Evolutionary conservation across 257 asterid genomes (phyloP).

Genomic region (Rubia yunnanensis): DNA sequence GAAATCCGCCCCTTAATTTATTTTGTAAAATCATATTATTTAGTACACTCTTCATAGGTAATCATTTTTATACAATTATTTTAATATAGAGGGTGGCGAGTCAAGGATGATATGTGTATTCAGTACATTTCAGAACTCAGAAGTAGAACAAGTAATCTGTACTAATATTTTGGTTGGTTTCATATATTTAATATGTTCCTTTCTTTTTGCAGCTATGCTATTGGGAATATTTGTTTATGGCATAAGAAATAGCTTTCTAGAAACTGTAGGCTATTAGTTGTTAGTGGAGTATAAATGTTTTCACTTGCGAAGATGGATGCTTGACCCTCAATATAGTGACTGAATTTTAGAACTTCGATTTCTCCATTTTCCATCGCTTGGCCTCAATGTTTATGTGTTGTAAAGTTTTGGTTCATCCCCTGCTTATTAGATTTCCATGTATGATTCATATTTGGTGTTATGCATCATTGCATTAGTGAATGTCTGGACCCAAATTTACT

Average conservation of each 20-base stretch:
- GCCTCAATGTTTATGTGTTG: not conserved
- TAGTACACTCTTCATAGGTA: no score
- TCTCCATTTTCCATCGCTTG: not conserved
- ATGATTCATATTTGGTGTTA: not conserved
- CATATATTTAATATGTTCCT: not conserved
- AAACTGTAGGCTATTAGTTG: conserved; percentile 90
- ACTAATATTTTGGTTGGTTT: not conserved
- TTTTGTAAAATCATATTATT: not conserved
- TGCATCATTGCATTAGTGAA: no score
- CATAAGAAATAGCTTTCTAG: conserved; percentile 74
- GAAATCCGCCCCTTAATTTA: not conserved
- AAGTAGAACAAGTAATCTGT: no score
- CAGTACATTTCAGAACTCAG: not conserved
- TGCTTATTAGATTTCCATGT: no score
- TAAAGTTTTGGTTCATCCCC: no score
- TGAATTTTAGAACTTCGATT: not conserved
- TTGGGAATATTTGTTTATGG: conserved; percentile 97
- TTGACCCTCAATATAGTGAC: not conserved
- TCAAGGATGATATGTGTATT: not conserved
- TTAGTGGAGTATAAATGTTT: conserved; percentile 90
- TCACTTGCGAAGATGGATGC: conserved; percentile 75
- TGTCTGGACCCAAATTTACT: no score
- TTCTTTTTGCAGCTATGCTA: conserved; percentile 75
- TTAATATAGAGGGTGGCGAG: not conserved
- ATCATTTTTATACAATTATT: no score